These are phyloP conservation scores for Claviceps purpurea DNA, from an alignment of 2,329 filamentous ascomycete species.

Conservation along the genomic window DNA sequence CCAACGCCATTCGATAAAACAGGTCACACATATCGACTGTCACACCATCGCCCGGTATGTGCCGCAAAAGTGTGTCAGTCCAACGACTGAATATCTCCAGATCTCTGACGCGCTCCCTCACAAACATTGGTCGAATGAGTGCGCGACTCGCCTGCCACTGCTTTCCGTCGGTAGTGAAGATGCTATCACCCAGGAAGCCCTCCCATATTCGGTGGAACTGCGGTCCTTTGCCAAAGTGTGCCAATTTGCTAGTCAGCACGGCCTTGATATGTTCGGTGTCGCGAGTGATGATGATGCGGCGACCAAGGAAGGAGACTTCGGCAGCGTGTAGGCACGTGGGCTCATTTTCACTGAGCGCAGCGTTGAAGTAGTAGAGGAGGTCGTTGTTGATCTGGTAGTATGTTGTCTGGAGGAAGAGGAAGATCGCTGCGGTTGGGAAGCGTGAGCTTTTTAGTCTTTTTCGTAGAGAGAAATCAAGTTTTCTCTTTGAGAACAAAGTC, in stretches of 20 bases:
- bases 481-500: too few relatives aligned
- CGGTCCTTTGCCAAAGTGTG: constrained; percentile 68
- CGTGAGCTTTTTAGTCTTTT: not conserved
- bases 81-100: constrained; percentile 57
- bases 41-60: not conserved
- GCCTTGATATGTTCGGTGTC: constrained; percentile 88
- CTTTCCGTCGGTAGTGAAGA: constrained; percentile 67
- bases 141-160: constrained; percentile 67
- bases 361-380: not conserved
- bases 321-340: constrained; percentile 12
- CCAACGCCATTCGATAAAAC: constrained; percentile 1
- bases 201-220: constrained; percentile 63
- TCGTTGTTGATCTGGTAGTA: constrained; percentile 4
- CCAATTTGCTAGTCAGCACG: constrained; percentile 70
- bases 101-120: constrained; percentile 71
- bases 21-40: constrained; percentile 2
- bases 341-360: not conserved
- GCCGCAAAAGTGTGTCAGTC: constrained; percentile 5
- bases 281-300: constrained; percentile 56
- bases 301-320: constrained; percentile 41
- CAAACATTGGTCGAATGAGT: constrained; percentile 74
- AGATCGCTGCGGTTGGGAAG: not conserved
- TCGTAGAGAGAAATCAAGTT: not conserved
- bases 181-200: constrained; percentile 59
- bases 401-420: constrained; percentile 4